Evolutionary conservation across 1,284 basidiomycete genomes (phyloP).

Genomic region (Ustilago trichophora): DNA sequence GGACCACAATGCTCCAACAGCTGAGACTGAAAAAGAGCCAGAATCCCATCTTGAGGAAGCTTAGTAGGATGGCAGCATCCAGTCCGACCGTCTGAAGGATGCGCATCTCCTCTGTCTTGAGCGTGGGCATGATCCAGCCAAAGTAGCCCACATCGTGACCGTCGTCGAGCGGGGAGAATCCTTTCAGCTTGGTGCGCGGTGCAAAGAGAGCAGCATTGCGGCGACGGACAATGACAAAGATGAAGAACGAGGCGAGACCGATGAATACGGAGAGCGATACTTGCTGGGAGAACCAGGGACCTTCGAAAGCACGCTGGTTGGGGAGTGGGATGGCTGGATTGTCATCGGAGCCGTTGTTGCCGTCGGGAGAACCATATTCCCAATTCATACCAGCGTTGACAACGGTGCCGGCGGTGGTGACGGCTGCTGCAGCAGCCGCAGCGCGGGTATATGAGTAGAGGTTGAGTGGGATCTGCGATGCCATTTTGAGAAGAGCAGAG

Average conservation of each 20-base stretch:
- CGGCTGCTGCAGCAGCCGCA: not conserved
- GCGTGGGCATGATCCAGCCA: constrained; percentile 93
- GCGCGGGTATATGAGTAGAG: constrained; percentile 23
- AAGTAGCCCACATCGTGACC: constrained; percentile 79
- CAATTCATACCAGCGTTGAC: constrained; percentile 7
- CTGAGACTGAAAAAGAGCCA: constrained; percentile 84
- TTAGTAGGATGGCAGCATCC: constrained; percentile 92
- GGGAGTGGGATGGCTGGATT: constrained; percentile 35
- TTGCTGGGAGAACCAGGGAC: constrained; percentile 93
- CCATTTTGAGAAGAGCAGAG: constrained; percentile 6
- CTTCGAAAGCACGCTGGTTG: constrained; percentile 65
- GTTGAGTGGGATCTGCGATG: constrained; percentile 16
- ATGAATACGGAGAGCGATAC: constrained; percentile 80
- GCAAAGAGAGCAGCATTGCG: constrained; percentile 90
- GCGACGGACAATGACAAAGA: constrained; percentile 86
- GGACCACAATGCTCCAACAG: constrained; percentile 68
- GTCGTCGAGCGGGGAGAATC: constrained; percentile 88
- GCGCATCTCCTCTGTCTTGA: constrained; percentile 87
- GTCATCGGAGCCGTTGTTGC: constrained; percentile 24
- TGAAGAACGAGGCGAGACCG: constrained; percentile 80
- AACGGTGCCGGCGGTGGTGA: constrained; percentile 5
- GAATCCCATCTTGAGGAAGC: constrained; percentile 94
- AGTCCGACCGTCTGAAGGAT: constrained; percentile 96
- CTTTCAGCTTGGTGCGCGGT: constrained; percentile 91
- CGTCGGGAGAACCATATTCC: not conserved